phyloP scores from a whole-genome alignment of 257 asterid species.

The Osmanthus fragrans region DNA sequence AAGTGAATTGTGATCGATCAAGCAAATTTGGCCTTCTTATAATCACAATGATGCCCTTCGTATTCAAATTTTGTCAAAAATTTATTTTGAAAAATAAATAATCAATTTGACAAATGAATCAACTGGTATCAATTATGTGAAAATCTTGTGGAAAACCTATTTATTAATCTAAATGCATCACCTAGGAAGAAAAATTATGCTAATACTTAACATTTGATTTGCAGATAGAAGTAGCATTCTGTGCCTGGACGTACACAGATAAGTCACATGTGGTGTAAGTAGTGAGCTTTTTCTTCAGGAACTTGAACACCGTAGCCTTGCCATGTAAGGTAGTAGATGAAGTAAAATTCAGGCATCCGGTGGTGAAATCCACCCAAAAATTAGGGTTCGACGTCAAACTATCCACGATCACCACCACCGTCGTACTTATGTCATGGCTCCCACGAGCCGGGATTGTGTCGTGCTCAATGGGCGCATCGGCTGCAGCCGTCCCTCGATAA shows the following conservation, averaged over 20 bases:
- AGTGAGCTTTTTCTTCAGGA: constrained; percentile 45
- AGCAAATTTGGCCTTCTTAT: too few species aligned
- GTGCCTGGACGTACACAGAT: constrained; percentile 31
- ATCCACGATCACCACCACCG: constrained; percentile 27
- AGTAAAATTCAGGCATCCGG: constrained; percentile 53
- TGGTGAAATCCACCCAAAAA: constrained; percentile 29
- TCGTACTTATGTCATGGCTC: constrained; percentile 37
- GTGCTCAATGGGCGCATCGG: constrained; percentile 38
- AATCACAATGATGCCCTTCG: too few species aligned
- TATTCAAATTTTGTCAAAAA: not conserved
- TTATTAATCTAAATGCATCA: not conserved
- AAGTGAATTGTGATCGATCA: too few species aligned
- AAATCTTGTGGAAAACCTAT: not conserved
- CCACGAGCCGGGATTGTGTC: constrained; percentile 56
- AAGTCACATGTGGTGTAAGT: constrained; percentile 46
- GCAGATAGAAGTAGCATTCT: constrained; percentile 46
- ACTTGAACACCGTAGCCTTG: constrained; percentile 38
- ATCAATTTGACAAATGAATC: not conserved
- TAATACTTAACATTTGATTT: constrained; percentile 36
- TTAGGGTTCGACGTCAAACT: constrained; percentile 22
- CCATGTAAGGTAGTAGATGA: constrained; percentile 50
- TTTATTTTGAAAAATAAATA: not conserved
- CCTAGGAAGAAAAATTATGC: not conserved
- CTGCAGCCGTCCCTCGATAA: constrained; percentile 41
- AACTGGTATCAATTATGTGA: too few species aligned